These are phyloP conservation scores for Theobroma cacao DNA, from an alignment of 345 rosid genomes.

Conservation along the genomic window DNA sequence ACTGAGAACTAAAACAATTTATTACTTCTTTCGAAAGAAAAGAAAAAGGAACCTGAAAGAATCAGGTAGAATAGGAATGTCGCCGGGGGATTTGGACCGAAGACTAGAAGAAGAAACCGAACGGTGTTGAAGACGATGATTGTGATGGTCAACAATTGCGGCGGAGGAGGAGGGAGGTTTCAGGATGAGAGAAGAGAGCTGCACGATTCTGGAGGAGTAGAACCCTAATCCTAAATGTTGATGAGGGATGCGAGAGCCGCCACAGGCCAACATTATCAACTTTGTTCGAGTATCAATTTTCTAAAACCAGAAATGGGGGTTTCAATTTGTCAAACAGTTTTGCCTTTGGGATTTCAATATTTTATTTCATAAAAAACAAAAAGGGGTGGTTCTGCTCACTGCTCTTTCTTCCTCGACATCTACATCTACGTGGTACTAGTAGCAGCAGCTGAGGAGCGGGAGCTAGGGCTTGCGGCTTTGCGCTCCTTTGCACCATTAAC, in stretches of 20 bases:
- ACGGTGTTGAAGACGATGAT: conserved; percentile 31
- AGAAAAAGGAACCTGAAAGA: conserved; percentile 50
- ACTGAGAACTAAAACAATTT: neutral
- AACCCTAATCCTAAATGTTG: conserved; percentile 52
- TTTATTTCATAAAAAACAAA: too few species aligned
- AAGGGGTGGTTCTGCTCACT: too few species aligned
- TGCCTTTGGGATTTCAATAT: too few species aligned
- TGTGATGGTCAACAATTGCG: conserved; percentile 14
- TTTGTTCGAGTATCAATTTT: neutral
- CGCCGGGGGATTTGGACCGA: conserved; percentile 43
- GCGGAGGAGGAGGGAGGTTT: conserved; percentile 31
- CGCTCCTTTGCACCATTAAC: too few species aligned
- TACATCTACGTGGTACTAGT: too few species aligned
- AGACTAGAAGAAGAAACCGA: conserved; percentile 34
- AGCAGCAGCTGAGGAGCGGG: too few species aligned
- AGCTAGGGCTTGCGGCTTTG: too few species aligned
- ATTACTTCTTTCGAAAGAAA: too few species aligned
- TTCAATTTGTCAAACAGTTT: too few species aligned
- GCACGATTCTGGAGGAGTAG: conserved; percentile 40
- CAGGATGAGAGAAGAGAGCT: conserved; percentile 46
- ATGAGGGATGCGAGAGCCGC: conserved; percentile 68
- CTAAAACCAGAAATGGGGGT: too few species aligned
- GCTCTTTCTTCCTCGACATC: too few species aligned
- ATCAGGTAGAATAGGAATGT: conserved; percentile 45
- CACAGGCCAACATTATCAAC: conserved; percentile 41